Evolutionary conservation across 106 monocot genomes (phyloP), one percentile per base, ranked within the genome.

Genomic region (Dendrobium nobile): DNA sequence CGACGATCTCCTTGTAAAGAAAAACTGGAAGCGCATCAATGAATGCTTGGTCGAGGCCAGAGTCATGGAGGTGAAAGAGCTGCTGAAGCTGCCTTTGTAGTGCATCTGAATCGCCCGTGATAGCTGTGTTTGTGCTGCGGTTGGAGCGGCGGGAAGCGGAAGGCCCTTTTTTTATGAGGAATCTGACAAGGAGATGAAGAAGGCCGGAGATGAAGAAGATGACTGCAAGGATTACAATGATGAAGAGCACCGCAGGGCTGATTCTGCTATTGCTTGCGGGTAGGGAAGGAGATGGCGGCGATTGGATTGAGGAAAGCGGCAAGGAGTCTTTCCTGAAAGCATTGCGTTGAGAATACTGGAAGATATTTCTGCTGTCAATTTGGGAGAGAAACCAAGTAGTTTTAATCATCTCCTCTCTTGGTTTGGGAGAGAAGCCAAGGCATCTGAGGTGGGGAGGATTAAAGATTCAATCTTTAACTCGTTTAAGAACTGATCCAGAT

Each of bases 21-120:
- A 98, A 98, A 61, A 98, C 87, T 2, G 97, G 97, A 41, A 98
- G 88, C 1, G 94, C 90, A 47, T 98, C 97, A 27, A 98, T 95
- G 87, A 88, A 92, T 9, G 97, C 86, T 79, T 95, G 97, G 77
- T 98, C 97, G 13, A 98, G 89, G 72, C 97, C 97, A 0, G 94
- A 88, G 41, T 98, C 97, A 45, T 98, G 94, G 40, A 98, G 86
- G 72, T 95, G 97, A 80, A 98, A 95, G 11, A 98, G 85, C 86
- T 98, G 97, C 86, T 94, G 97, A 16, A 98, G 88, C 81, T 99
- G 98, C 54, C 93, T 78, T 74, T 93, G 93, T 27, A 93, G 91
- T 7, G 93, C 89, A 9, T 91, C 89, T 5, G 91, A 78, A 54
- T 81, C 68, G 0, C 40, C 84, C 82, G 78, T 74, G n/a, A 24